Evolutionary conservation across 768 basidiomycete species (phyloP), one percentile per base, ranked within the genome.

Genomic region (Candolleomyces efflorescens): DNA sequence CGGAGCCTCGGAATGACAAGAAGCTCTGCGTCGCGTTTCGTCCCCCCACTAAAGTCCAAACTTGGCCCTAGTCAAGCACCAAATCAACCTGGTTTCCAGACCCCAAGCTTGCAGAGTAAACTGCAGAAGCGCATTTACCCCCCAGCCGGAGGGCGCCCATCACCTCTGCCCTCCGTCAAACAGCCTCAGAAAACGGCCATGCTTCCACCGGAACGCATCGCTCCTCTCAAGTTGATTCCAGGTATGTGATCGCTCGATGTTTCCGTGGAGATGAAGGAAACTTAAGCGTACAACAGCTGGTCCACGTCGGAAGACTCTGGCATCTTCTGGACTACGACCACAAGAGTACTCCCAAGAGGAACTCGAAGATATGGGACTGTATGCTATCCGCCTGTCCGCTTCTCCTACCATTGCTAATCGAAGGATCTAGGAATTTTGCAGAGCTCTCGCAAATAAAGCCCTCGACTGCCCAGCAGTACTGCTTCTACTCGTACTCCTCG

Each of bases 401-500:
- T 6, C 2, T 32, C 7, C 5, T 5, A 27, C 32, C 32, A 22
- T 23, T 64, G 47, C 55, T 44, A 48, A n/a, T 24, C 18, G 27
- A 52, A 37, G 54, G 24, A 52, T 59, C 5, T 63, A 89, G 87
- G 60, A 77, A 82, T 63, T 58, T 78, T 17, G 60, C 68, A 26
- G 84, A 82, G 59, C 73, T 90, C 2, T 65, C 66, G 22, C 79
- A 82, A 64, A 81, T 89, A 45, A 82, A 80, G 1, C 85, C 81
- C 1, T 66, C 71, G 6, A 73, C 77, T 32, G 87, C 87, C 0
- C 62, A 75, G 23, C 84, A 82, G 65, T 89, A 89, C 62, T 69
- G 79, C 23, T 90, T 89, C 64, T 73, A 81, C 62, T 75, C 76
- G 12, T 67, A 72, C 3, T 55, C 73, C n/a, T 64, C 60, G n/a